Evolutionary conservation across 257 asterid species (phyloP).

Genomic region (Phtheirospermum japonicum): DNA sequence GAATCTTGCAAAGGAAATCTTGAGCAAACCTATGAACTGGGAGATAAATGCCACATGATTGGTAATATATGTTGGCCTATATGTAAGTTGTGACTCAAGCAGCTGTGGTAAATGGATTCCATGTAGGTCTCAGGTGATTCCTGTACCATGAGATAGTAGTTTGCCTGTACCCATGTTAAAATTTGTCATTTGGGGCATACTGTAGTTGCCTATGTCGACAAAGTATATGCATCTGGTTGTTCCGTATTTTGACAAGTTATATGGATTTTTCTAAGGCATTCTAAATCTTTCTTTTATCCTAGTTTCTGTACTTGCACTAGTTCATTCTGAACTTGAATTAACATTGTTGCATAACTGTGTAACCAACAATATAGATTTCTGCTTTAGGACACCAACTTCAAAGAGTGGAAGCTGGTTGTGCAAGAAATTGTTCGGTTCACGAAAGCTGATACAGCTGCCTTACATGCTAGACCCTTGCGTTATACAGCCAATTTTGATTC

Average conservation of each 20-base stretch:
- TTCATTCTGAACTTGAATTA: slow-evolving; percentile 12
- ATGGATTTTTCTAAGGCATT: not conserved
- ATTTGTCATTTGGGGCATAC: slow-evolving; percentile 2
- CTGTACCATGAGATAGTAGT: slow-evolving; percentile 17
- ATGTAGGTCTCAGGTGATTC: slow-evolving; percentile 16
- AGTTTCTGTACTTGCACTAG: slow-evolving; percentile 10
- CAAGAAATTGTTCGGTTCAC: slow-evolving; percentile 82
- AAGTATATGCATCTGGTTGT: too few species aligned
- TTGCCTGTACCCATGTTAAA: slow-evolving; percentile 13
- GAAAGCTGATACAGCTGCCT: slow-evolving; percentile 49
- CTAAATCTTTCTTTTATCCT: slow-evolving; percentile 16
- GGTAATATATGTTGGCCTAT: slow-evolving; percentile 6
- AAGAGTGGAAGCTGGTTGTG: slow-evolving; percentile 93
- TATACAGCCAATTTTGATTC: slow-evolving; percentile 74
- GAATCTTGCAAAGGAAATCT: not conserved
- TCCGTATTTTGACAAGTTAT: too few species aligned
- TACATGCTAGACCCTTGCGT: slow-evolving; percentile 70
- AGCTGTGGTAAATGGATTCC: slow-evolving; percentile 1
- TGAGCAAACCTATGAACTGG: not conserved
- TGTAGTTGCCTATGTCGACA: too few species aligned
- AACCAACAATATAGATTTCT: slow-evolving; percentile 34
- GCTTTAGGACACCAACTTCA: slow-evolving; percentile 83
- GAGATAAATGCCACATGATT: slow-evolving; percentile 4
- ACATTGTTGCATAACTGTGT: slow-evolving; percentile 33
- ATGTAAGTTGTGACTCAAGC: slow-evolving; percentile 9